Evolutionary conservation across 805 yeast species (phyloP), one percentile per base, ranked within the genome.

Genomic region (Yarrowia deformans): DNA sequence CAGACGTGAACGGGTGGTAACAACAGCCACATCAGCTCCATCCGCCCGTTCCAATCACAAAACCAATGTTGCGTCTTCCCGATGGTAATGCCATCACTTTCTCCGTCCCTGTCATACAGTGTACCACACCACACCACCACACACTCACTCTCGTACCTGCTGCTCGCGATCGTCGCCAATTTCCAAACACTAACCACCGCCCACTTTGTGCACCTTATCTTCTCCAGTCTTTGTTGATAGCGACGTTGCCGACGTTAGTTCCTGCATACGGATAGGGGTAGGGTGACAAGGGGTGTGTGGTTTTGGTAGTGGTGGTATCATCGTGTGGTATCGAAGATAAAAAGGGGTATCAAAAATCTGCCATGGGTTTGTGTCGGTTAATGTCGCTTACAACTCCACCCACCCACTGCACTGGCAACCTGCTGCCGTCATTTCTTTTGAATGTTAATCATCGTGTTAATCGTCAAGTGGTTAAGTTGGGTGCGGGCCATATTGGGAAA

Each of bases 151-250:
- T 42, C 39, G 56, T 54, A 54, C 60, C 60, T 37, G 45, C 45
- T 54, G 60, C 60, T 54, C 60, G 60, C 4, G 60, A 54, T 54
- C 60, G 60, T 8, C 60, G 23, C 45, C 60, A 54, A 54, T 54
- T 37, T 54, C 29, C 60, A 54, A 54, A 54, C 56, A n/a, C 56
- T 52, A 52, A 52, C 60, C 35, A 19, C 23, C 39, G 34, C 60
- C 45, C 43, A 19, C 60, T 54, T 54, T 54, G 60, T 54, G 58
- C 45, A 39, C 45, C 18, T 37, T 54, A 54, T 52, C 56, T 35
- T n/a, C 29, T 23, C 12, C n/a, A 34, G 39, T 7, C 39, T n/a
- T 50, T 29, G 49, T 23, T 29, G 52, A 48, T 48, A 48, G 52
- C 34, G 18, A 23, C 29, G 29, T 23, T 23, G 29, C 29, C 29